Evolutionary conservation across 1,139 yeast species (phyloP), one percentile per base, ranked within the genome.

Genomic region (Hemisphaericaspora xylanilytica): DNA sequence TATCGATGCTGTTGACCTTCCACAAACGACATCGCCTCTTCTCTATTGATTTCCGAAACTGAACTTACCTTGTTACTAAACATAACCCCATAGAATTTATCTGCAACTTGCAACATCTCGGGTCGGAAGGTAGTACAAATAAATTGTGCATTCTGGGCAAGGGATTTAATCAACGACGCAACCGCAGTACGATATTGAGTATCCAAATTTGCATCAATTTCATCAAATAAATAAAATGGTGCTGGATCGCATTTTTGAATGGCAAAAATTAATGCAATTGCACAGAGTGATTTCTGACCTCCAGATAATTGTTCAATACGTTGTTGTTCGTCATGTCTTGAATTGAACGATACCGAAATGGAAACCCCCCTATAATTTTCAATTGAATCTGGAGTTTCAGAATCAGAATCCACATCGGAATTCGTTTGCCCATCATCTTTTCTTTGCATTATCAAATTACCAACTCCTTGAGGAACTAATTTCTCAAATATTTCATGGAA

Each of bases 211-310:
- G 97, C 97, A 65, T 92, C 98, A 44, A 92, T 85, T 67, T 92
- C 98, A 61, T 92, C 98, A 61, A 92, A 89, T 39, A 92, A 65
- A 57, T 92, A 92, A 59, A 92, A 92, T 36, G 98, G 97, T 2
- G 97, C 97, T 8, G 97, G 97, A 51, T 92, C 97, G 50, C 95
- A 87, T 56, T 77, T 80, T 64, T 92, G 98, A 46, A 92, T 88
- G 3, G 98, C 97, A 45, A 92, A 73, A 47, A 92, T 90, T 37
- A 92, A 73, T 0, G 97, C 90, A 50, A 92, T 80, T 2, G 98
- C 97, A 70, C 97, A 90, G 14, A 92, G 67, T 0, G 97, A 86
- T 57, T 92, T 92, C 56, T 92, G 98, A 5, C 98, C 98, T 29
- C 98, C 98, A 0, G 96, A 87, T 24, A 92, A 70, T 56, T 90